A percentile compares a stretch with the other conserved stretches of the same genome.
Evolutionary conservation across 257 asterid species (phyloP).

Genomic region (Solanum ossicruentum): DNA sequence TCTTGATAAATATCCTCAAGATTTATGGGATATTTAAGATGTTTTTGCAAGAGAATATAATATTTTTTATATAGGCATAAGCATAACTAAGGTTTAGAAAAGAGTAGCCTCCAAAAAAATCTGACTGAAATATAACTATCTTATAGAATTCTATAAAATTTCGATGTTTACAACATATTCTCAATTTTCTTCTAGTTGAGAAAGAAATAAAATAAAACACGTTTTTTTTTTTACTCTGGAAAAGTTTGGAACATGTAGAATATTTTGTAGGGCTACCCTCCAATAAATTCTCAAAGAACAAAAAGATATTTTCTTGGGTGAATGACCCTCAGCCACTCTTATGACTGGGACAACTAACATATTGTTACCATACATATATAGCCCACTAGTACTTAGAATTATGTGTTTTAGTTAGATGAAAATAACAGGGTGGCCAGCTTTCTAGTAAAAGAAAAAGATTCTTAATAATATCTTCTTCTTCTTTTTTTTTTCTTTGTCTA

Average conservation of each 20-base stretch:
- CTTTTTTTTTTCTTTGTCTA: neutral
- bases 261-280: neutral
- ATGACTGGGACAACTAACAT: neutral
- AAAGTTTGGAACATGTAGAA: neutral
- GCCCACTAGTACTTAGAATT: neutral
- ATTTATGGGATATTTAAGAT: too few species aligned
- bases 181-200: neutral
- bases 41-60: too few species aligned
- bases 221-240: too few species aligned
- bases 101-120: too few species aligned
- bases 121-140: too few species aligned
- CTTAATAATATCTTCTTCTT: neutral
- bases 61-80: neutral
- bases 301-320: neutral
- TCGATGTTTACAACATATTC: too few species aligned
- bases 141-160: too few species aligned
- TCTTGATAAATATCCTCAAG: too few species aligned
- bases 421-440: neutral
- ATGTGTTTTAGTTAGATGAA: neutral
- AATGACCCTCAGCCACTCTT: neutral
- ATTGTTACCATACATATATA: neutral
- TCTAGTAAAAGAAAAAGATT: neutral
- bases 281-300: neutral
- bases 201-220: neutral
- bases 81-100: too few species aligned